Percentiles rank a stretch among this genome's conserved stretches.
Evolutionary conservation across 345 rosid species (phyloP).

Genomic region (Arabidopsis arenosa): DNA sequence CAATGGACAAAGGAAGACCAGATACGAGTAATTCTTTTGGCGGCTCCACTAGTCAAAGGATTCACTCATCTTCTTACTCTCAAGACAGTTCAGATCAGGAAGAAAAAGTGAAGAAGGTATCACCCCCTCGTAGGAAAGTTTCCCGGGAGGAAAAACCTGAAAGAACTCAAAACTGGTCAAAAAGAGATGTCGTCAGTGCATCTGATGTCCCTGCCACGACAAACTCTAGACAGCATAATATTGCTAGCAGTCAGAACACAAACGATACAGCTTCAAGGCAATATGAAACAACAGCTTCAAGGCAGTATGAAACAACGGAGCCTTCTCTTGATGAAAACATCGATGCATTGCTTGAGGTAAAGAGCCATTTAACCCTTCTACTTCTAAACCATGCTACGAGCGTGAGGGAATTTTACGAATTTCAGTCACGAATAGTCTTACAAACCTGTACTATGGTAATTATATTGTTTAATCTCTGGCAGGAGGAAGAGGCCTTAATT

Average conservation of each 20-base stretch:
- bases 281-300: not conserved
- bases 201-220: slow-evolving; percentile 53
- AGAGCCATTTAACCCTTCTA: not conserved
- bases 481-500: slow-evolving; percentile 96
- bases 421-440: not conserved
- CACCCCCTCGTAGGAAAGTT: slow-evolving; percentile 85
- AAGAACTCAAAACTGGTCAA: slow-evolving; percentile 58
- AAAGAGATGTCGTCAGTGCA: slow-evolving; percentile 54
- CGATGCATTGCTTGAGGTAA: slow-evolving; percentile 85
- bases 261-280: slow-evolving; percentile 41
- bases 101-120: slow-evolving; percentile 81
- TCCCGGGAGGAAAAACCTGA: slow-evolving; percentile 74
- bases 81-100: slow-evolving; percentile 63
- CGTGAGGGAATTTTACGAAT: not conserved
- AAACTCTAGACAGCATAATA: slow-evolving; percentile 52
- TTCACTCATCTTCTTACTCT: slow-evolving; percentile 50
- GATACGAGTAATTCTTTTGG: slow-evolving; percentile 47
- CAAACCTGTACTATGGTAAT: not conserved
- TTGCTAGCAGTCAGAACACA: slow-evolving; percentile 46
- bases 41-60: slow-evolving; percentile 62
- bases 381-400: not conserved
- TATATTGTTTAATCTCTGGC: slow-evolving; percentile 22
- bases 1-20: slow-evolving; percentile 63
- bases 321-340: slow-evolving; percentile 68
- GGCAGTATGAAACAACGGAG: slow-evolving; percentile 21